Base-by-base conservation (phyloP, 2,329 filamentous ascomycete genomes). In the Aspergillus sp. region DNA sequence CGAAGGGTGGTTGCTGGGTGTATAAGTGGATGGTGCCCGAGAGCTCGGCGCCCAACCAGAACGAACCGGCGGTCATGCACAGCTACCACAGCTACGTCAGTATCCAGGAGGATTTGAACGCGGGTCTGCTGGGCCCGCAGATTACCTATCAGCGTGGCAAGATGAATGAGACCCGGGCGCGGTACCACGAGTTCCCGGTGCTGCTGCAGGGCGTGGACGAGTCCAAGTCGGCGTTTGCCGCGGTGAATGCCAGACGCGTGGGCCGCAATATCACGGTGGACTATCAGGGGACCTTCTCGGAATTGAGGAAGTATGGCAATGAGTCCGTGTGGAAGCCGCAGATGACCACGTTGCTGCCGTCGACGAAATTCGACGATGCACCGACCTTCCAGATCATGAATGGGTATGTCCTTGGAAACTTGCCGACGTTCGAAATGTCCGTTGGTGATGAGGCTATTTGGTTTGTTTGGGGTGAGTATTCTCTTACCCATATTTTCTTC, bases 391-490 rank as follows among this genome's bases (percentile, higher is more conserved):
- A 50, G 48, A 42, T 51, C 10, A 52, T 62, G 42, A 63, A 62
- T 41, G 57, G 60, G 12, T 61, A 56, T 48, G 50, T 63, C 36
- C 58, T 58, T 43, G 51, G 51, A 42, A 63, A 63, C 47, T 55
- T 52, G 29, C 59, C 60, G 7, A 47, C 52, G 7, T 62, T 59
- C 50, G 52, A 62, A 38, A 62, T 61, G 56, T 63, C 59, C 45
- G 29, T 55, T 2, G 45, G 55, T 45, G 60, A 64, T 36, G 49
- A 54, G 7, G 57, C 57, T n/a, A 60, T 63, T 44, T 64, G 59
- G 60, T 63, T 62, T 42, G 46, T 58, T 4, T 49, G 43, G 27
- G 46, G 42, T 28, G 57, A 56, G 43, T 43, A 3, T 2, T 27
- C n/a, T n/a, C n/a, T n/a, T n/a, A n/a, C n/a, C n/a, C n/a, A n/a